Evolutionary conservation across 1,284 basidiomycete species (phyloP).

Genomic region (Mycena sp.): DNA sequence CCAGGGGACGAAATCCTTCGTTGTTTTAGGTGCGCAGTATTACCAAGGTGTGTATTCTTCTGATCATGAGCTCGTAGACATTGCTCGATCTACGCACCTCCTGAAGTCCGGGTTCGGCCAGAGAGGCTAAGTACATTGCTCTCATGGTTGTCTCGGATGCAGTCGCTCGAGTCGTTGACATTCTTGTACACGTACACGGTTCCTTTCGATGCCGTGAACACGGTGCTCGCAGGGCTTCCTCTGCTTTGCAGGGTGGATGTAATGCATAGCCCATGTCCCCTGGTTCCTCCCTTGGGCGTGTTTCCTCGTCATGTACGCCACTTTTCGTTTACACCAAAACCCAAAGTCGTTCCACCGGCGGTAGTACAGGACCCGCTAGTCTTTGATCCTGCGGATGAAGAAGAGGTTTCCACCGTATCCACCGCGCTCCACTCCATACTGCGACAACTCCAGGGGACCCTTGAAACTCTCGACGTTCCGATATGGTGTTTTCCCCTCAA

Average conservation of each 20-base stretch:
- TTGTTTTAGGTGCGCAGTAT: neutral
- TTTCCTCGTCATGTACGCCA: neutral
- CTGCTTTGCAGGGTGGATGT: neutral
- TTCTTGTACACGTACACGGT: neutral
- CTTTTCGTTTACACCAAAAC: neutral
- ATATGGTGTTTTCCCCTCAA: conserved; percentile 5
- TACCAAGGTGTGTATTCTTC: neutral
- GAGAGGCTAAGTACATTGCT: neutral
- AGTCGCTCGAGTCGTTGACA: neutral
- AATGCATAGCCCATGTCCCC: neutral
- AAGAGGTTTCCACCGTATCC: neutral
- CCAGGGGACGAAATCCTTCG: neutral
- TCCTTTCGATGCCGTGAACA: neutral
- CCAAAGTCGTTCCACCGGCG: neutral
- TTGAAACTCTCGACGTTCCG: conserved; percentile 7
- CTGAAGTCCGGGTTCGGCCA: neutral
- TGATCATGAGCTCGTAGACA: neutral
- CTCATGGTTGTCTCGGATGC: neutral
- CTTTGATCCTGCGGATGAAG: neutral
- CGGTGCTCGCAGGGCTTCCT: neutral
- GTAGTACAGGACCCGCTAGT: neutral
- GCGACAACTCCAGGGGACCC: neutral
- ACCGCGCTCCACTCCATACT: neutral
- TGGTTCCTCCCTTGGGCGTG: neutral
- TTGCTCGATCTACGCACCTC: neutral